Conservation (phyloP, 1,284 basidiomycete species). For the Ceratorhiza oryzae-sativae region DNA sequence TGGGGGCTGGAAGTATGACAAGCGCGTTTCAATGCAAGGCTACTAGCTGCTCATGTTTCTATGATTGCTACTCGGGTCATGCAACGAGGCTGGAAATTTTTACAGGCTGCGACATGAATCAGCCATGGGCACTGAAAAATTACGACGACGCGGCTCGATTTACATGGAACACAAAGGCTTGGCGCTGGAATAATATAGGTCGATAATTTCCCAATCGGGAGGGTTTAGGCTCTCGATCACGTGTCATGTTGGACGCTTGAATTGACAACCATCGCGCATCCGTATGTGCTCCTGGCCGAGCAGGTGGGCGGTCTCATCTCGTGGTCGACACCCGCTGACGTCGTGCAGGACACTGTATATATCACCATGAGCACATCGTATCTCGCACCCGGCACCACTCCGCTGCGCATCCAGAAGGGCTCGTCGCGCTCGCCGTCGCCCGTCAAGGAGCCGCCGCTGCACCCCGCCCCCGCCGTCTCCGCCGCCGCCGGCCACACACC, state of each 20-base stretch:
- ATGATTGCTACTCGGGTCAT: too few species aligned
- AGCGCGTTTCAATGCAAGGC: too few species aligned
- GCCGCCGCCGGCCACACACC: background rate
- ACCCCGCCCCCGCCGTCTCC: background rate
- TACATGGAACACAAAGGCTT: too few species aligned
- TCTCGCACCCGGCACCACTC: constrained; percentile 19
- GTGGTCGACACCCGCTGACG: background rate
- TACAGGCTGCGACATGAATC: too few species aligned
- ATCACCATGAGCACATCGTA: constrained; percentile 15
- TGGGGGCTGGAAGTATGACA: too few species aligned
- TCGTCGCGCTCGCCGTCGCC: constrained; percentile 28
- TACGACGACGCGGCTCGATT: too few species aligned
- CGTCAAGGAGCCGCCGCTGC: constrained; percentile 10
- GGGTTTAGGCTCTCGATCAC: background rate
- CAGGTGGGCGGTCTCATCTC: background rate
- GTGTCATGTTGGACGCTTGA: constrained; percentile 31
- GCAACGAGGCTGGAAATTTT: too few species aligned
- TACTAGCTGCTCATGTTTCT: too few species aligned
- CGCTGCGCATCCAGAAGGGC: constrained; percentile 39
- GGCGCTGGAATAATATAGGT: too few species aligned
- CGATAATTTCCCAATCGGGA: background rate
- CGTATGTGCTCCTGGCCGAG: constrained; percentile 3
- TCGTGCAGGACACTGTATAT: background rate
- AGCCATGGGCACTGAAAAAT: too few species aligned
- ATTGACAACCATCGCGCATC: constrained; percentile 31